Conservation (phyloP, 1,284 basidiomycete genomes). For the Cerrena zonata region DNA sequence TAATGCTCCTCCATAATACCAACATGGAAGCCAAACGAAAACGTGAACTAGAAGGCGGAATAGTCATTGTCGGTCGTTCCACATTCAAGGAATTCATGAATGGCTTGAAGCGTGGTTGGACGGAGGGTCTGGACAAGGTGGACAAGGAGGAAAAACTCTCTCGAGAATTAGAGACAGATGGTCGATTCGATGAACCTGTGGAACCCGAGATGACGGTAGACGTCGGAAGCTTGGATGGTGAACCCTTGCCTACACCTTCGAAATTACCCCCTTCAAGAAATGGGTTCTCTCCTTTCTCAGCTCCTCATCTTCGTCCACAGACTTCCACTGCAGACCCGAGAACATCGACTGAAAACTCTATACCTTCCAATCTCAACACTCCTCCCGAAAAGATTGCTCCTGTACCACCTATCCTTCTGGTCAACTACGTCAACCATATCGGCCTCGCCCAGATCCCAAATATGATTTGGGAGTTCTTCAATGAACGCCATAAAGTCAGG, state of each 20-base stretch:
- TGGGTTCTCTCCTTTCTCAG: slow-evolving; percentile 38
- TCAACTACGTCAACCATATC: slow-evolving; percentile 83
- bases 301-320: slow-evolving; percentile 21
- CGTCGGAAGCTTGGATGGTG: slow-evolving; percentile 26
- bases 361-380: slow-evolving; percentile 29
- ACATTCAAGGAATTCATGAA: slow-evolving; percentile 93
- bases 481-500: slow-evolving; percentile 74
- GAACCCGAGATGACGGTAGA: slow-evolving; percentile 26
- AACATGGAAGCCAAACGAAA: slow-evolving; percentile 52
- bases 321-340: slow-evolving; percentile 19
- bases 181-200: slow-evolving; percentile 65
- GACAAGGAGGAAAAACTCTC: slow-evolving; percentile 77
- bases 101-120: slow-evolving; percentile 83
- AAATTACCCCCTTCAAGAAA: slow-evolving; percentile 36
- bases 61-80: slow-evolving; percentile 83
- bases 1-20: slow-evolving; percentile 52
- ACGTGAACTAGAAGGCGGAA: slow-evolving; percentile 75
- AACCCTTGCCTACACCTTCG: slow-evolving; percentile 36
- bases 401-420: slow-evolving; percentile 79
- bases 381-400: slow-evolving; percentile 63
- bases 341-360: slow-evolving; percentile 20
- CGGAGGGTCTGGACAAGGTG: slow-evolving; percentile 61
- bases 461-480: slow-evolving; percentile 92
- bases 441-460: slow-evolving; percentile 83
- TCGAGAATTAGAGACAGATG: slow-evolving; percentile 64